Conservation (phyloP, 768 basidiomycete species). For the Boletus reticulatus region DNA sequence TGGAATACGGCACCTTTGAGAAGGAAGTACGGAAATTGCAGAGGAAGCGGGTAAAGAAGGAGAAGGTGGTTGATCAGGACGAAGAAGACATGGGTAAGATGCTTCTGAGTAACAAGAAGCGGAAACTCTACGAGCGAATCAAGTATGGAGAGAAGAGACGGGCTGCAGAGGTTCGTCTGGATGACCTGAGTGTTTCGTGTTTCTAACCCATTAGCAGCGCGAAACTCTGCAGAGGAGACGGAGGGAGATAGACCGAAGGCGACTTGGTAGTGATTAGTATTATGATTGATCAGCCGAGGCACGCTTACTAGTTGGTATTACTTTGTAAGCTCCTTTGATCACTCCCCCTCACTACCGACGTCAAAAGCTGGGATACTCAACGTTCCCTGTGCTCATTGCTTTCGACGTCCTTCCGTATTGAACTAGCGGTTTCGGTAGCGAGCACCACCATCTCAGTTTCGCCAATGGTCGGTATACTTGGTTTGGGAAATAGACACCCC, state of each 20-base stretch:
- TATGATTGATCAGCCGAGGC: too few species aligned
- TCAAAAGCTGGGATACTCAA: background rate
- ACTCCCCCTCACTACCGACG: conserved; percentile 4
- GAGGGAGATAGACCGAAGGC: conserved; percentile 36
- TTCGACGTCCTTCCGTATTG: background rate
- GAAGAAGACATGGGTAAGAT: conserved; percentile 95
- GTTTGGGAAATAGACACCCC: conserved; percentile 34
- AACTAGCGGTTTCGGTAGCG: background rate
- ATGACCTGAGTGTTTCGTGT: background rate
- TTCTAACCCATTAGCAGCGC: conserved; percentile 43
- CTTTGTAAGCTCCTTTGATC: conserved; percentile 8
- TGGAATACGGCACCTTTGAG: conserved; percentile 78
- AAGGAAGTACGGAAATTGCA: conserved; percentile 64
- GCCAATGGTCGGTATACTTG: conserved; percentile 40
- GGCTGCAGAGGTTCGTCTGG: conserved; percentile 65
- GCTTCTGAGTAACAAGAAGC: conserved; percentile 95
- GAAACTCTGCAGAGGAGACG: conserved; percentile 59
- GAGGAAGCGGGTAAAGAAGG: conserved; percentile 37
- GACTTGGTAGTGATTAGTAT: background rate
- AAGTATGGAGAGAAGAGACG: conserved; percentile 82
- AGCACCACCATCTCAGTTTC: background rate
- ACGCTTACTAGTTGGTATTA: background rate
- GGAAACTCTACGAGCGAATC: conserved; percentile 92
- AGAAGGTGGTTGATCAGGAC: conserved; percentile 34
- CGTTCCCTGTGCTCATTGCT: background rate